These are phyloP conservation scores for Selaginella moellendorffii DNA, from an alignment of 75 land plant species.

Conservation along the genomic window DNA sequence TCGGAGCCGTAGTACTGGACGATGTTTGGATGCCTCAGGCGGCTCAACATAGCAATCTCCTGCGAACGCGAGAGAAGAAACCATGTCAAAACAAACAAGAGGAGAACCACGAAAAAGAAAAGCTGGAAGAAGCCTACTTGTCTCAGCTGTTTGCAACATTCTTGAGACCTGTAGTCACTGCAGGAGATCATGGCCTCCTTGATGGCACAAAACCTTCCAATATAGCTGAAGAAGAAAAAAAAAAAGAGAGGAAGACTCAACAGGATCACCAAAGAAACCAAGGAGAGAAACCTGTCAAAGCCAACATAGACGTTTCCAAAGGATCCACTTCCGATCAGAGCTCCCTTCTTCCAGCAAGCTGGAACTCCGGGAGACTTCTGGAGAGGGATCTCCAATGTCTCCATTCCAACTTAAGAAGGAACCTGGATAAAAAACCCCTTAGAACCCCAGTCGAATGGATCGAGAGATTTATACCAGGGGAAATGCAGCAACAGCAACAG, in stretches of 20 bases:
- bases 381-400: too few relatives aligned
- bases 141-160: not conserved
- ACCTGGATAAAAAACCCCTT: too few relatives aligned
- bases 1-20: conserved; percentile 77
- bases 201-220: conserved; percentile 89
- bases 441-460: too few relatives aligned
- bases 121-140: too few relatives aligned
- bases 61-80: too few relatives aligned
- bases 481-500: too few relatives aligned
- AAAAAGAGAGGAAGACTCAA: conserved; percentile 53
- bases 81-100: too few relatives aligned
- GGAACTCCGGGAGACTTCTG: too few relatives aligned
- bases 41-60: conserved; percentile 64
- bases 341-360: not conserved
- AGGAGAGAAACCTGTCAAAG: not conserved
- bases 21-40: conserved; percentile 61
- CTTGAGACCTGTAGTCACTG: conserved; percentile 58
- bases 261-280: too few relatives aligned
- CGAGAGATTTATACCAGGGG: too few relatives aligned
- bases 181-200: conserved; percentile 63
- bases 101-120: not conserved
- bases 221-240: conserved; percentile 59
- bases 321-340: not conserved
- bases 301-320: conserved; percentile 2
- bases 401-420: too few relatives aligned